Conservation (phyloP, 2,329 filamentous ascomycete genomes). For the Diplodia sapinea region DNA sequence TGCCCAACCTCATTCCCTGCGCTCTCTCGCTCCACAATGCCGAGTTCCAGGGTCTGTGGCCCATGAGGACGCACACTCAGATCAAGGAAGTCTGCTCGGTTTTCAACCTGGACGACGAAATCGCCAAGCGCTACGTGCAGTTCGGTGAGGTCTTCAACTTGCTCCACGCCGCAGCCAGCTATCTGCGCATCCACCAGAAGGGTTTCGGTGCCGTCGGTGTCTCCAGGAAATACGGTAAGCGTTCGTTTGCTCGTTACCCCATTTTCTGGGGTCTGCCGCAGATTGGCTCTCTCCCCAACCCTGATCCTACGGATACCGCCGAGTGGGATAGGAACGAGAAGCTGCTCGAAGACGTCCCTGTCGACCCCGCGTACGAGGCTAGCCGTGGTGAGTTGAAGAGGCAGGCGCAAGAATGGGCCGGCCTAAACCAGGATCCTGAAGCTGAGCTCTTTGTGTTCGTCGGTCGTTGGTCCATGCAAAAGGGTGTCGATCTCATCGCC, state of each 20-base stretch:
- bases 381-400: slow-evolving; percentile 60
- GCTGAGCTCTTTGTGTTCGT: slow-evolving; percentile 71
- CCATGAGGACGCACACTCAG: slow-evolving; percentile 58
- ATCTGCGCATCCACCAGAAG: slow-evolving; percentile 69
- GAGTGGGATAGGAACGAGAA: slow-evolving; percentile 60
- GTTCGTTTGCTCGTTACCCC: slow-evolving; percentile 69
- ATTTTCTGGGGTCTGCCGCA: slow-evolving; percentile 72
- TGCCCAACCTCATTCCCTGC: slow-evolving; percentile 66
- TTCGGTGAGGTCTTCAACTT: slow-evolving; percentile 74
- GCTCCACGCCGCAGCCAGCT: slow-evolving; percentile 69
- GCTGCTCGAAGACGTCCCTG: slow-evolving; percentile 49
- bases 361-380: slow-evolving; percentile 63
- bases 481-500: slow-evolving; percentile 71
- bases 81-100: slow-evolving; percentile 63
- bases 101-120: slow-evolving; percentile 64
- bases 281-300: slow-evolving; percentile 66
- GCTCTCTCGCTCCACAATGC: slow-evolving; percentile 72
- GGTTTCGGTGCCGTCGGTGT: slow-evolving; percentile 72
- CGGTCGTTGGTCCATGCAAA: slow-evolving; percentile 72
- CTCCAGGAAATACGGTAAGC: slow-evolving; percentile 71
- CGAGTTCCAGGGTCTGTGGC: slow-evolving; percentile 73
- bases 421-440: slow-evolving; percentile 64
- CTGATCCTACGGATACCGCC: slow-evolving; percentile 68
- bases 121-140: slow-evolving; percentile 67
- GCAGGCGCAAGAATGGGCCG: slow-evolving; percentile 72